Base-by-base conservation (phyloP, 164 flowering plant genomes). In the Tetrastigma voinierianum region DNA sequence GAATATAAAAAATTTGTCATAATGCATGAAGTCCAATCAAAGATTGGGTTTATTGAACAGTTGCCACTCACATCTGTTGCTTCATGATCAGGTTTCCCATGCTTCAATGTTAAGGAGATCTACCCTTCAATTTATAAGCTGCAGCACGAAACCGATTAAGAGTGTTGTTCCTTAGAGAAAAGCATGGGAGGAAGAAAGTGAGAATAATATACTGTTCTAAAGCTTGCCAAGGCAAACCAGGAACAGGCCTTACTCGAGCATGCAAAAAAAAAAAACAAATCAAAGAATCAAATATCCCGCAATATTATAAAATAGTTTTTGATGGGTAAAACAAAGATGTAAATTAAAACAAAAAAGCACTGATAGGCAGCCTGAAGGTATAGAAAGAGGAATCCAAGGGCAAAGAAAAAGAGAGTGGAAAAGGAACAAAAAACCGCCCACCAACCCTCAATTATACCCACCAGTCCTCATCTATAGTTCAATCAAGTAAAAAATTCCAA, bases 71-170 rank as follows among this genome's bases (percentile, higher is more conserved):
- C 98, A 51, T 87, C 65, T 61, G 90, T 93, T 53, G 97, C 88
- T 82, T 89, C 88, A 67, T 96, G 91, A 75, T 96, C 99, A 60
- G 98, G 97, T 73, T 88, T 91, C 65, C 99, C 96, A 78, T 96
- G 99, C 84, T 88, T 93, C 72, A 96, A 65, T 2, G 97, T 95
- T 70, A 82, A 3, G 97, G 96, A 11, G 80, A 69, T 70, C 78
- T 83, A 62, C 97, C 99, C 83, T 68, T 90, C 56, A 88, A 65
- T 73, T 90, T 20, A 59, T 87, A 96, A 96, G 78, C 98, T 96
- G 90, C 46, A 19, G 51, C 53, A 64, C 12, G 74, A 69, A 54
- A 51, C 11, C 52, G 2, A 21, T n/a, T 11, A 3, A 2, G n/a
- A 19, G 23, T 11, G 24, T 45, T 11, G 13, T 18, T 49, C 2